Evolutionary conservation across 73 alveolate genomes (phyloP).

Genomic region (Paramecium sexaurelia): DNA sequence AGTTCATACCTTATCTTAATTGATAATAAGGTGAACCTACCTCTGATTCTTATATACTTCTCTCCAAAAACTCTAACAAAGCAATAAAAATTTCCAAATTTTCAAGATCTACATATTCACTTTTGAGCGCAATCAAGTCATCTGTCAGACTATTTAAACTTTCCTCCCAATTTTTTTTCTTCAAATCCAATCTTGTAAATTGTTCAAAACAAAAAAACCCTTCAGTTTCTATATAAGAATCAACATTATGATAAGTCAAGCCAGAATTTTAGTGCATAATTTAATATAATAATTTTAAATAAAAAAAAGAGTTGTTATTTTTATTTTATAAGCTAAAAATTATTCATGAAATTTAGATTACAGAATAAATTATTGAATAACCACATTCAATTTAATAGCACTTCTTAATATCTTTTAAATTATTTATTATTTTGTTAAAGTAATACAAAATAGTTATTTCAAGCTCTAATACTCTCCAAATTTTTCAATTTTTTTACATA

Average conservation of each 20-base stretch:
- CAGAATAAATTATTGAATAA: too few relatives aligned
- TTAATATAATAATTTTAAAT: background rate
- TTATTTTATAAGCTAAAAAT: background rate
- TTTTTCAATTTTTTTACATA: too few relatives aligned
- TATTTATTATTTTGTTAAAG: too few relatives aligned
- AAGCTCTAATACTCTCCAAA: too few relatives aligned
- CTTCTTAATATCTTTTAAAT: too few relatives aligned
- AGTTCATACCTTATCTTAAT: background rate
- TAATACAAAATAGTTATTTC: too few relatives aligned
- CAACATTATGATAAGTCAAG: conserved; percentile 47
- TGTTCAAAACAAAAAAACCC: conserved; percentile 6
- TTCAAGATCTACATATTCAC: conserved; percentile 45
- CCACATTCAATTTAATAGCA: too few relatives aligned
- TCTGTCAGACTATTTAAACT: background rate
- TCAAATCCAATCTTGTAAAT: background rate
- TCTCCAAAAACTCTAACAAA: background rate
- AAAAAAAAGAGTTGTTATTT: background rate
- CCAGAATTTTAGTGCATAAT: conserved; percentile 39
- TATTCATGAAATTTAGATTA: background rate
- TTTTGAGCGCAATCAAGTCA: background rate
- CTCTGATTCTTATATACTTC: background rate
- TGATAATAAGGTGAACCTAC: background rate
- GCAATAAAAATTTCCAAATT: conserved; percentile 5
- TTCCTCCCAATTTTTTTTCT: conserved; percentile 9
- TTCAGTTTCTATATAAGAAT: background rate